These are phyloP conservation scores for Metschnikowia picachoensis DNA, from an alignment of 805 yeast genomes.

Conservation along the genomic window DNA sequence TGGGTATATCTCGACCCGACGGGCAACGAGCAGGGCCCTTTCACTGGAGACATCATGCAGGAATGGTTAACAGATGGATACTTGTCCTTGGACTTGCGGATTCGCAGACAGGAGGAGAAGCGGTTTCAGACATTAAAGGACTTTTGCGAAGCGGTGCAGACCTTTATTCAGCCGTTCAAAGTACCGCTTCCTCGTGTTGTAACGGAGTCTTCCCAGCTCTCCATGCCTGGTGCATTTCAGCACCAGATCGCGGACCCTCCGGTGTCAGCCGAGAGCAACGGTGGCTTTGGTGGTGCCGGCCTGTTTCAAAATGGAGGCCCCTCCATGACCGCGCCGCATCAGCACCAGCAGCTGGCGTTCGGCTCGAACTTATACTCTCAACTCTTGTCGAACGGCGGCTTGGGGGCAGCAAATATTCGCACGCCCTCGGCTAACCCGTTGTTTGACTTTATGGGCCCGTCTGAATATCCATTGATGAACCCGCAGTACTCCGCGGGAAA, in stretches of 20 bases:
- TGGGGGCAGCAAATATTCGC: slow-evolving; percentile 29
- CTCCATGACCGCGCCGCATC: slow-evolving; percentile 6
- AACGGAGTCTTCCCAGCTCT: slow-evolving; percentile 1
- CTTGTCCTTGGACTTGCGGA: slow-evolving; percentile 48
- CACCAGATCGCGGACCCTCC: slow-evolving; percentile 4
- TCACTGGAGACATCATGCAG: slow-evolving; percentile 70
- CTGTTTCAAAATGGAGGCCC: slow-evolving; percentile 4
- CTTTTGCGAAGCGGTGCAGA: slow-evolving; percentile 47
- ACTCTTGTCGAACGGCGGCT: slow-evolving; percentile 25
- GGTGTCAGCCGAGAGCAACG: neutral
- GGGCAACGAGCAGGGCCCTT: slow-evolving; percentile 79
- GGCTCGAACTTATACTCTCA: slow-evolving; percentile 25
- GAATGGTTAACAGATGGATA: slow-evolving; percentile 67
- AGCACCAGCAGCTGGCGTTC: slow-evolving; percentile 13
- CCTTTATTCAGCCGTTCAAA: slow-evolving; percentile 56
- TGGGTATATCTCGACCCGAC: slow-evolving; percentile 76
- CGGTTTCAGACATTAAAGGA: slow-evolving; percentile 49
- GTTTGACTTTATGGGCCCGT: slow-evolving; percentile 17
- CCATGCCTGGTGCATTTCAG: slow-evolving; percentile 4
- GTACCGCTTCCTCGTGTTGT: slow-evolving; percentile 46
- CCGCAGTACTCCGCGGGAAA: slow-evolving; percentile 20
- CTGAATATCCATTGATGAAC: slow-evolving; percentile 17
- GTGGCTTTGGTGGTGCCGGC: slow-evolving; percentile 1
- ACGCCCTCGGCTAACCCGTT: slow-evolving; percentile 15
- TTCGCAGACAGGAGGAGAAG: slow-evolving; percentile 57